Base-by-base conservation (phyloP, 805 yeast species). In the Wickerhamomyces rabaulensis region DNA sequence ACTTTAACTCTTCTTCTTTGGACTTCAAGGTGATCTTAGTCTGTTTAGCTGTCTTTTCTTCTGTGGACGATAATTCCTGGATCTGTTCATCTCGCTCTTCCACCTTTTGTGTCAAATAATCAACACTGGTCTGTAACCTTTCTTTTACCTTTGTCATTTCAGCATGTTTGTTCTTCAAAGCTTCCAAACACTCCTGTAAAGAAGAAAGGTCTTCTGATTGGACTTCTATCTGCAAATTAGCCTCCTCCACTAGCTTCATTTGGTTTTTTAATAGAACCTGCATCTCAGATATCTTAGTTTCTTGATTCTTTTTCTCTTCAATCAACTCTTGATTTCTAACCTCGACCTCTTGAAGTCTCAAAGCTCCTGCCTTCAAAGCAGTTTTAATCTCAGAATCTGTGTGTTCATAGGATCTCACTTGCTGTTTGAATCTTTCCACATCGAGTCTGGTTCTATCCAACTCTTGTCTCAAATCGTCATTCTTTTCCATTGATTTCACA, bases 1-100 rank as follows among this genome's bases (percentile, higher is more conserved):
- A 39, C 13, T 42, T 44, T 9, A 52, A 53, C 20, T 52, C 61
- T 1, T 50, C 52, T 8, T 50, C 52, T 35, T 52, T 55, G 9
- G 41, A 45, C 27, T 43, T 43, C 3, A 51, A 25, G 4, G 27
- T 36, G 21, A 39, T 7, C 7, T 16, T 33, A 4, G 12, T 3
- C 4, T 33, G 19, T 6, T 17, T 33, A 15, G 20, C 13, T 9
- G 20, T 33, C 10, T 33, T 33, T 10, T 16, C 20, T 33, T 33
- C 36, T 10, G 46, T 9, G 12, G 20, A 33, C 12, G 17, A 2
- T 12, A 33, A 16, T 4, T 33, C 36, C 10, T 9, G 6, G 6
- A 17, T 17, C 20, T 33, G 9, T 17, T 33, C 36, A 9, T n/a
- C 20, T 16, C 8, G 9, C 20, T 33, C 20, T 6, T 33, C 36